Percentiles rank a stretch among this genome's conserved stretches.
phyloP scores from a whole-genome alignment of 2,329 filamentous ascomycete species.

The Monosporascus ibericus region DNA sequence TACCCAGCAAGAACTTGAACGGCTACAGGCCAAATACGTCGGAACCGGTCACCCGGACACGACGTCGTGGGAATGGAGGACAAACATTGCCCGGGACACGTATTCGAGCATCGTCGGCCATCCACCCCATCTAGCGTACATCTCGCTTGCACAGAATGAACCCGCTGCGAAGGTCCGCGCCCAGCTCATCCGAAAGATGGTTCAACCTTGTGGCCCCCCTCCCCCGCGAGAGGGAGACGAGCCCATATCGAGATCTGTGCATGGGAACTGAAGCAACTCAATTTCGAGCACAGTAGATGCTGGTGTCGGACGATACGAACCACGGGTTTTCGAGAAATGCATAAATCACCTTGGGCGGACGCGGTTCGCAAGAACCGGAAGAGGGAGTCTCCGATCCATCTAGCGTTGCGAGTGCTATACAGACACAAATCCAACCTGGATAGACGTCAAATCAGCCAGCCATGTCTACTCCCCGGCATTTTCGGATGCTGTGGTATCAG shows the following conservation, averaged over 20 bases:
- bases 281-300: no score
- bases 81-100: conserved; percentile 91
- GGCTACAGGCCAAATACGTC: conserved; percentile 90
- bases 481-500: background rate
- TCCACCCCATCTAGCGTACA: conserved; percentile 79
- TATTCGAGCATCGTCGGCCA: conserved; percentile 87
- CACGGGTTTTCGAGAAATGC: no score
- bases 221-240: conserved; percentile 47
- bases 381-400: background rate
- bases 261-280: background rate
- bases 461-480: background rate
- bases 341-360: background rate
- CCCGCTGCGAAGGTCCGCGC: conserved; percentile 72
- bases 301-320: no score
- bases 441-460: background rate
- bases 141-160: conserved; percentile 84
- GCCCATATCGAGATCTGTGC: conserved; percentile 7
- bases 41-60: conserved; percentile 96
- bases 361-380: background rate
- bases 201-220: conserved; percentile 55
- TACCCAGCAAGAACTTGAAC: conserved; percentile 94
- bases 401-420: background rate
- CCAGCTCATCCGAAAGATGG: conserved; percentile 75
- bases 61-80: conserved; percentile 94
- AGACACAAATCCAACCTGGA: background rate